These are phyloP conservation scores for Beauveria medogensis DNA, from an alignment of 2,329 filamentous ascomycete species.

Conservation along the genomic window DNA sequence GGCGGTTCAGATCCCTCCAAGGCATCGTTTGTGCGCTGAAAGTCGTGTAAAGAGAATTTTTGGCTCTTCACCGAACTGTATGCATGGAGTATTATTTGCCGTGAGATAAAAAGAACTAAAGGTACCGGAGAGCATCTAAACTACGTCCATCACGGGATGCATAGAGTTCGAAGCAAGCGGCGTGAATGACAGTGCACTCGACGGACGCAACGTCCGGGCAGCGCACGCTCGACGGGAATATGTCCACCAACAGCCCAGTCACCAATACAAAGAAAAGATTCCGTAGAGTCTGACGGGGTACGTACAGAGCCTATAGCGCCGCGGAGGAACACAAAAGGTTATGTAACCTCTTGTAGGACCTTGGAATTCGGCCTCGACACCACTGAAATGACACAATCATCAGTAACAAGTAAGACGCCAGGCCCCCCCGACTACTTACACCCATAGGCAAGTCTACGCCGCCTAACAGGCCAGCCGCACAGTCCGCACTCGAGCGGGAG, in stretches of 20 bases:
- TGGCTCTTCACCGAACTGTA: too few species aligned
- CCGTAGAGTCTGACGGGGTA: neutral
- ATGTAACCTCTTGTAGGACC: neutral
- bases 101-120: too few species aligned
- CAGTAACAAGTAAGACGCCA: neutral
- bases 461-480: neutral
- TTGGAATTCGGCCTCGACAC: neutral
- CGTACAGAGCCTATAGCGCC: neutral
- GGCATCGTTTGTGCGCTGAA: neutral
- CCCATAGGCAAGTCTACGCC: neutral
- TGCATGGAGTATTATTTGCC: too few species aligned
- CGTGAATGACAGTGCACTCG: too few species aligned
- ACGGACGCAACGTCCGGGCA: too few species aligned
- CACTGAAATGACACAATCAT: neutral
- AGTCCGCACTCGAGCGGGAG: slow-evolving; percentile 1
- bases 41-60: neutral
- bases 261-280: neutral
- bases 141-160: too few species aligned
- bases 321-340: neutral
- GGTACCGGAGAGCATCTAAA: too few species aligned
- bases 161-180: too few species aligned
- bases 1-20: neutral
- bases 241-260: neutral
- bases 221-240: too few species aligned
- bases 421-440: neutral